phyloP scores from a whole-genome alignment of 495 filamentous ascomycete species.

The Penicillium soppii region DNA sequence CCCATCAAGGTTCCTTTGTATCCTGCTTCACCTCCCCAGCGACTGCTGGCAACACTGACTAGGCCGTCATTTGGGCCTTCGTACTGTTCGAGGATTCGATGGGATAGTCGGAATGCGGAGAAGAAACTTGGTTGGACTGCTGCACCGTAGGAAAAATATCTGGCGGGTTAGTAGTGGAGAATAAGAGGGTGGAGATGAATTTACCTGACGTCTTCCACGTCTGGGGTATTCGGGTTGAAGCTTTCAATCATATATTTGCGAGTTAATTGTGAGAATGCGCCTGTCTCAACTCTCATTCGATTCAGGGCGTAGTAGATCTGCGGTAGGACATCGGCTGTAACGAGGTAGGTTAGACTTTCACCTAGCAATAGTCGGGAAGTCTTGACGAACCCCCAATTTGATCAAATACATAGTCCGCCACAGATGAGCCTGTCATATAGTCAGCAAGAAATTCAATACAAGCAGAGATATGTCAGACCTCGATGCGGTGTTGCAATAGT shows the following conservation, averaged over 20 bases:
- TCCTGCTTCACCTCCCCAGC: conserved; percentile 67
- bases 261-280: conserved; percentile 84
- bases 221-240: conserved; percentile 80
- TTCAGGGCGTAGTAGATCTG: conserved; percentile 69
- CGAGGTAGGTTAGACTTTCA: not conserved
- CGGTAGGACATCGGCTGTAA: conserved; percentile 54
- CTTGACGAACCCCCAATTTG: conserved; percentile 54
- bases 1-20: conserved; percentile 89
- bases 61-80: conserved; percentile 94
- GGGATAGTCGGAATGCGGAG: conserved; percentile 72
- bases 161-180: conserved; percentile 15
- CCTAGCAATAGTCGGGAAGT: not conserved
- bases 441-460: conserved; percentile 1
- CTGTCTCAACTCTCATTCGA: conserved; percentile 68
- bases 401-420: conserved; percentile 81
- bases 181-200: conserved; percentile 8
- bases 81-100: conserved; percentile 61
- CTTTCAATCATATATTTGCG: conserved; percentile 72
- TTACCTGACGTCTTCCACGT: conserved; percentile 66
- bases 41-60: conserved; percentile 80
- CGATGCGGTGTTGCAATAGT: conserved; percentile 88
- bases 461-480: conserved; percentile 39
- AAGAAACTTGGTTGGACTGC: conserved; percentile 62
- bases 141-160: conserved; percentile 92
- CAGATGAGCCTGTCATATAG: conserved; percentile 57